Conservation (phyloP, 2,329 filamentous ascomycete species). For the Endothia cerciana region DNA sequence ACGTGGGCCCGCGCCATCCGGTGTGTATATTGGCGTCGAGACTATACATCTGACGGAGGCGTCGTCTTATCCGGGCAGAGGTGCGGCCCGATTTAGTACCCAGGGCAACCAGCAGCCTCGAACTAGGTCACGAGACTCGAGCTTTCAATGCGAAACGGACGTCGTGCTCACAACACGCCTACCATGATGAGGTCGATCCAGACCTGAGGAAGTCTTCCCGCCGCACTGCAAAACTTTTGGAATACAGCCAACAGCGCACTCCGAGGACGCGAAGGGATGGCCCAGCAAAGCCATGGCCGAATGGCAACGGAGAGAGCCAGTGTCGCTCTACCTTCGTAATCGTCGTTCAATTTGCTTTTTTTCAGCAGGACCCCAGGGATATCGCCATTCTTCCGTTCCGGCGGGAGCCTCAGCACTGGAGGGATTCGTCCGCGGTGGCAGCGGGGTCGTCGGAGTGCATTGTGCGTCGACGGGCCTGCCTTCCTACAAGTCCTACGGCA, state of each 20-base stretch:
- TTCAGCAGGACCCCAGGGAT: constrained; percentile 45
- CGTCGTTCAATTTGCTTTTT: constrained; percentile 40
- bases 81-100: no score
- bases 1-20: no score
- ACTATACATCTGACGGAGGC: no score
- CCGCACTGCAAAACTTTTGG: neutral
- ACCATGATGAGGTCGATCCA: no score
- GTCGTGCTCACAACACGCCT: neutral
- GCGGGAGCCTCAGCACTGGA: constrained; percentile 40
- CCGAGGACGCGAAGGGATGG: neutral
- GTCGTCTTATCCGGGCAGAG: no score
- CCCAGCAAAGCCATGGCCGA: neutral
- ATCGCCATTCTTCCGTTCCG: constrained; percentile 45
- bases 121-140: neutral
- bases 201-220: no score
- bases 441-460: constrained; percentile 47
- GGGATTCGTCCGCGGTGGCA: constrained; percentile 39
- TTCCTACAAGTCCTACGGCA: constrained; percentile 42
- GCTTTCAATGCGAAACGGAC: neutral
- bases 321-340: neutral
- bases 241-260: neutral
- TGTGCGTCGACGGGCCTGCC: constrained; percentile 42
- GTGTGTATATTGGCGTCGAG: no score
- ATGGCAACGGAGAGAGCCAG: neutral
- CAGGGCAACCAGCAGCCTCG: neutral